These are phyloP conservation scores for Melampsora occidentalis DNA, from an alignment of 1,284 basidiomycete genomes.

Conservation along the genomic window DNA sequence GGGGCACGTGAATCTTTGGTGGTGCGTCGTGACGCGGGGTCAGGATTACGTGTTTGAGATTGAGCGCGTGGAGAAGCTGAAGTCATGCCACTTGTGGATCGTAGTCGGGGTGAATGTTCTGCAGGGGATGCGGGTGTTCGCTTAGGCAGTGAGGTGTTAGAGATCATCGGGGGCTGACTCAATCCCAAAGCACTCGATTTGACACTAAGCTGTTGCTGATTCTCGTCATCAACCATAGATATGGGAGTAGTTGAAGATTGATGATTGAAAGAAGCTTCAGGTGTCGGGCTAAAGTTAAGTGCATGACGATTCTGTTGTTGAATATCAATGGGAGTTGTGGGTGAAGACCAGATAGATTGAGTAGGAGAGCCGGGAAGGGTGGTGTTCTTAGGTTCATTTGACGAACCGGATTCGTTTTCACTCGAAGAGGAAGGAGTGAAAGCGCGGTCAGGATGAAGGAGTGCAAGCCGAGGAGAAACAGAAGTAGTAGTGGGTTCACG, in stretches of 20 bases:
- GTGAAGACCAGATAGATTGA: background rate
- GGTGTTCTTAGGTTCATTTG: background rate
- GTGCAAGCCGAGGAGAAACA: background rate
- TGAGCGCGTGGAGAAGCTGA: background rate
- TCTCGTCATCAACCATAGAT: background rate
- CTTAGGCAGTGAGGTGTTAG: background rate
- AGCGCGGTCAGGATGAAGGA: conserved; percentile 4
- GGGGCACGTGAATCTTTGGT: conserved; percentile 3
- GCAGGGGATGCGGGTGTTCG: background rate
- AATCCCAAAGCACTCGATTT: background rate
- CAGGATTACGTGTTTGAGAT: background rate
- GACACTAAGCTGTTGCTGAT: background rate
- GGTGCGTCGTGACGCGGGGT: background rate
- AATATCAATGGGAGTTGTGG: background rate
- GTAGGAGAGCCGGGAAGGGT: background rate
- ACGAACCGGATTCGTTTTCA: conserved; percentile 8
- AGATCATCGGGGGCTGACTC: background rate
- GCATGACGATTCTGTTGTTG: background rate
- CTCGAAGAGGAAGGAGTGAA: conserved; percentile 5
- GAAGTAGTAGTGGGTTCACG: background rate
- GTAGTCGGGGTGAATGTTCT: background rate
- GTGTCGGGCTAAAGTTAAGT: background rate
- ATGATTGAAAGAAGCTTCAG: background rate
- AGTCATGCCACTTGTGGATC: background rate
- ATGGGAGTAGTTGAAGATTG: background rate